Percentiles rank a stretch among this genome's conserved stretches.
Evolutionary conservation across 345 rosid genomes (phyloP).

Genomic region (Brassica incana): DNA sequence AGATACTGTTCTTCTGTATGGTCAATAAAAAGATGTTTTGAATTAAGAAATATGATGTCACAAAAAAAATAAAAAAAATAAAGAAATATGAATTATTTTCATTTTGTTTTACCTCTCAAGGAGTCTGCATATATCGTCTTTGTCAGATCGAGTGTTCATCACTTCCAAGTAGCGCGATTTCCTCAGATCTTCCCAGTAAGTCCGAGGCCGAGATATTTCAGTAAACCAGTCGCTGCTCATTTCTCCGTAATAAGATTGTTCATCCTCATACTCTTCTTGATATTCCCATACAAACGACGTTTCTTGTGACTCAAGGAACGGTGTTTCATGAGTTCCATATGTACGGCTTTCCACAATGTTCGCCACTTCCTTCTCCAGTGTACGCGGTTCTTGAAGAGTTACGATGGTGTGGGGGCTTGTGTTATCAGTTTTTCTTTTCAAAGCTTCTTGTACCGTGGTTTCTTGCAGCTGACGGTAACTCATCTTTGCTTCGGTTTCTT

Average conservation of each 20-base stretch:
- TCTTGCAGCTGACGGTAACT: conserved; percentile 22
- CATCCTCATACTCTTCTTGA: conserved; percentile 42
- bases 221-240: conserved; percentile 60
- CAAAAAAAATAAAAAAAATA: too few species aligned
- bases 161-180: conserved; percentile 70
- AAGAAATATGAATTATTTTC: background rate
- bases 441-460: conserved; percentile 23
- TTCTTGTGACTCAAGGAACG: conserved; percentile 23
- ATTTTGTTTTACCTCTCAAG: conserved; percentile 58
- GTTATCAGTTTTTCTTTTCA: conserved; percentile 3
- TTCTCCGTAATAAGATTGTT: conserved; percentile 32
- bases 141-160: conserved; percentile 49
- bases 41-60: background rate
- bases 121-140: conserved; percentile 68
- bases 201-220: conserved; percentile 73
- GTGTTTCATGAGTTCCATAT: conserved; percentile 5
- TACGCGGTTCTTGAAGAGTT: background rate
- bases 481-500: conserved; percentile 11
- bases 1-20: conserved; percentile 75
- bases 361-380: background rate
- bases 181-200: conserved; percentile 80
- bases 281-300: conserved; percentile 30
- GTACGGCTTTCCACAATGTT: background rate
- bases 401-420: background rate
- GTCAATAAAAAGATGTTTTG: background rate